These are phyloP conservation scores for Rhamnella rubrinervis DNA, from an alignment of 331 rosid genomes.

Conservation along the genomic window DNA sequence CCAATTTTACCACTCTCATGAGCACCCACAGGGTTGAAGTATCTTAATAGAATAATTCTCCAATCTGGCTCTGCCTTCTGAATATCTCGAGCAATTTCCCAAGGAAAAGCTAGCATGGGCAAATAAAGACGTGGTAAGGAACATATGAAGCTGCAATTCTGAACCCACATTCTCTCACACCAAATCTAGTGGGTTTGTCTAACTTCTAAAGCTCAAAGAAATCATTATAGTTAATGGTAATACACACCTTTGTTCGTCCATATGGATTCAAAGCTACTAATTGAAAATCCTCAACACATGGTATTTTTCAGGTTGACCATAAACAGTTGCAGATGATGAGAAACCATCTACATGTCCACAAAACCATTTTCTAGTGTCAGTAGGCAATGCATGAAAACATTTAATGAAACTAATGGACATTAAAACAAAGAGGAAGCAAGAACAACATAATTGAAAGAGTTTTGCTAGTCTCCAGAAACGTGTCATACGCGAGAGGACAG, in stretches of 20 bases:
- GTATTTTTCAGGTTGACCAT: slow-evolving; percentile 83
- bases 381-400: not conserved
- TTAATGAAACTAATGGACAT: not conserved
- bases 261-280: slow-evolving; percentile 76
- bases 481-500: too few species aligned
- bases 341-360: slow-evolving; percentile 59
- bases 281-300: slow-evolving; percentile 69
- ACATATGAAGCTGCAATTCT: slow-evolving; percentile 20
- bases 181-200: not conserved
- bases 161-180: not conserved
- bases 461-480: too few species aligned
- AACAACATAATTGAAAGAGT: too few species aligned
- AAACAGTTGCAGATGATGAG: slow-evolving; percentile 87
- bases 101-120: slow-evolving; percentile 57
- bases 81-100: slow-evolving; percentile 80
- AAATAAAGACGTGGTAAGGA: slow-evolving; percentile 3
- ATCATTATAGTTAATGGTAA: not conserved
- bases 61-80: slow-evolving; percentile 79
- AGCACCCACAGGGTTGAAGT: slow-evolving; percentile 94
- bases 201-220: not conserved
- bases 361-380: not conserved
- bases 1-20: slow-evolving; percentile 87
- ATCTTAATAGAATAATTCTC: slow-evolving; percentile 68
- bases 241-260: slow-evolving; percentile 68
- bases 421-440: too few species aligned